Conservation (phyloP, 257 asterid species). For the Eucommia ulmoides region DNA sequence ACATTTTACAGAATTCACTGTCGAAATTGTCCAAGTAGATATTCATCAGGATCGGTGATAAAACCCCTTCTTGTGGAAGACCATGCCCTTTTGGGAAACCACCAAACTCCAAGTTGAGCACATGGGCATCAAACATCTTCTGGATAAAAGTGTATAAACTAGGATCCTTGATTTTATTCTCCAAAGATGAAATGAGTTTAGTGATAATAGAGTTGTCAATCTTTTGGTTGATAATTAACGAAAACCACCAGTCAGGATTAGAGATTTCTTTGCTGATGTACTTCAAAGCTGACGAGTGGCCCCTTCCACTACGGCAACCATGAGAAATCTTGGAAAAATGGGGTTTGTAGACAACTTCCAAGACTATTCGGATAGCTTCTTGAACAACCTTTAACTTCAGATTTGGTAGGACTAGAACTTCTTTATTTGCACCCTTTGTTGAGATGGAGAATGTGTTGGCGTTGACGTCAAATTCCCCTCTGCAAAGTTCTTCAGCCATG, state of each 20-base stretch:
- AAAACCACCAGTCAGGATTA: slow-evolving; percentile 79
- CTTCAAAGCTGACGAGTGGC: slow-evolving; percentile 74
- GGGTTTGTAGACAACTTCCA: slow-evolving; percentile 78
- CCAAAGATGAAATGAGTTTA: slow-evolving; percentile 46
- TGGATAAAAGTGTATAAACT: slow-evolving; percentile 27
- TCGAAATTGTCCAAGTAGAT: slow-evolving; percentile 82
- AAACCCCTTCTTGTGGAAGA: slow-evolving; percentile 96
- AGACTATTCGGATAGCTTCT: slow-evolving; percentile 68
- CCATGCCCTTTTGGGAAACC: slow-evolving; percentile 88
- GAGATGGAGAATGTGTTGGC: slow-evolving; percentile 49
- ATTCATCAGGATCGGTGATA: slow-evolving; percentile 81
- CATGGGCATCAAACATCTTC: slow-evolving; percentile 53
- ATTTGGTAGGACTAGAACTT: slow-evolving; percentile 54
- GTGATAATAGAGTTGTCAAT: slow-evolving; percentile 34
- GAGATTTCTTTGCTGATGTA: slow-evolving; percentile 62
- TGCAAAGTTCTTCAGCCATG: slow-evolving; percentile 57
- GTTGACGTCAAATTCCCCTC: slow-evolving; percentile 49
- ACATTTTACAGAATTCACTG: slow-evolving; percentile 54
- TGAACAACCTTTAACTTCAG: slow-evolving; percentile 60
- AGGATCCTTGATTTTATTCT: slow-evolving; percentile 59
- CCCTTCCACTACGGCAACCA: slow-evolving; percentile 73
- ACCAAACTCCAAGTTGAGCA: slow-evolving; percentile 77
- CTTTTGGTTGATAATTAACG: slow-evolving; percentile 38
- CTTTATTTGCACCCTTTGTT: slow-evolving; percentile 53
- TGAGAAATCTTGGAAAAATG: slow-evolving; percentile 84